Conservation (phyloP, 31 red algal species). For the Endocladia muricata region DNA sequence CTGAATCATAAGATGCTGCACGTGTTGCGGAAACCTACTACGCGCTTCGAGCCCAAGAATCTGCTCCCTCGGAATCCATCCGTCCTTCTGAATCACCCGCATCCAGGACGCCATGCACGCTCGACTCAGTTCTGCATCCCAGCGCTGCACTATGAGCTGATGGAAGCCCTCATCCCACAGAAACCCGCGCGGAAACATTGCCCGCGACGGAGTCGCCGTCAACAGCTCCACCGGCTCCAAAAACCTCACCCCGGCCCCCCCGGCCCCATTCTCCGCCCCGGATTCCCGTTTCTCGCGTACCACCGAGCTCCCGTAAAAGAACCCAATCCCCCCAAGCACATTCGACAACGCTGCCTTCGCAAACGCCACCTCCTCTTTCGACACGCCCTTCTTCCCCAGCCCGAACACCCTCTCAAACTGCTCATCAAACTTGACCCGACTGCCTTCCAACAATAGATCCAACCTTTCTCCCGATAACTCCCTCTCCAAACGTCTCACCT, state of each 20-base stretch:
- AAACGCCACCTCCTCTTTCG: slow-evolving; percentile 27
- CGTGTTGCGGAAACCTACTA: slow-evolving; percentile 77
- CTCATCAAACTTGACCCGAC: slow-evolving; percentile 28
- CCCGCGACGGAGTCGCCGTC: slow-evolving; percentile 83
- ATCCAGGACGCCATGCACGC: slow-evolving; percentile 81
- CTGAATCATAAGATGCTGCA: slow-evolving; percentile 84
- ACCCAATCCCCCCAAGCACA: slow-evolving; percentile 90
- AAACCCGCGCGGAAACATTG: slow-evolving; percentile 94
- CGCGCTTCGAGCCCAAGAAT: slow-evolving; percentile 91
- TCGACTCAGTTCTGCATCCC: slow-evolving; percentile 76
- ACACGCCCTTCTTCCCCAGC: slow-evolving; percentile 24
- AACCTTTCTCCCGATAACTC: slow-evolving; percentile 21
- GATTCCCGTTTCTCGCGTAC: background rate
- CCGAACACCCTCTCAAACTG: slow-evolving; percentile 50
- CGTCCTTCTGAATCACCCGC: slow-evolving; percentile 31
- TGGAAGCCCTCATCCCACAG: slow-evolving; percentile 99
- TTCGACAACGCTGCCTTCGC: slow-evolving; percentile 75
- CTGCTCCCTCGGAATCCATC: slow-evolving; percentile 99
- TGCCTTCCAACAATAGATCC: slow-evolving; percentile 8
- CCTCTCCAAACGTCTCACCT: slow-evolving; percentile 15
- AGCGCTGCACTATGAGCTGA: slow-evolving; percentile 84
- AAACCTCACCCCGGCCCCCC: background rate
- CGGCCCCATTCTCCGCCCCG: background rate
- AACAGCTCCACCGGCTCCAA: slow-evolving; percentile 50
- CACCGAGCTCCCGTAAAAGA: slow-evolving; percentile 83